These are phyloP conservation scores for Paramecium sexaurelia DNA, from an alignment of 73 alveolate species.

Conservation along the genomic window DNA sequence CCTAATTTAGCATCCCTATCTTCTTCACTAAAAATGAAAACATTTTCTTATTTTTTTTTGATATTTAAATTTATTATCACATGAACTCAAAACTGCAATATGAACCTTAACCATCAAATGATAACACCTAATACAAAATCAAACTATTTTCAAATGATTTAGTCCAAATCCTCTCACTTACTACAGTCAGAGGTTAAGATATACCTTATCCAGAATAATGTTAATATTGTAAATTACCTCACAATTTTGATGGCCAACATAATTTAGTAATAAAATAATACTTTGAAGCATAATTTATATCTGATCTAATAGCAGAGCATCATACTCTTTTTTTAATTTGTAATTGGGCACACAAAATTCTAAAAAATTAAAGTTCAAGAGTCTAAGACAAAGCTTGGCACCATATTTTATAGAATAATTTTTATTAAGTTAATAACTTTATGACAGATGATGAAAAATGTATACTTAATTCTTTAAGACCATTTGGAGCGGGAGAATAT, in stretches of 20 bases:
- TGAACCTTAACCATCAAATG: not conserved
- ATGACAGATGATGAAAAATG: not conserved
- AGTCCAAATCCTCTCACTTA: not conserved
- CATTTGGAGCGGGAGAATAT: not conserved
- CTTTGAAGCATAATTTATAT: not conserved
- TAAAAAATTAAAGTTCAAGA: not conserved
- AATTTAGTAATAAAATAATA: not conserved
- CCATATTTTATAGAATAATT: not conserved
- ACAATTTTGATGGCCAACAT: not conserved
- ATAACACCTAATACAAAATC: not conserved
- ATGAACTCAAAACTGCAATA: not conserved
- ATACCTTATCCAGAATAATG: not conserved
- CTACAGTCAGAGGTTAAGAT: not conserved
- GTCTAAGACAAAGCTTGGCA: not conserved
- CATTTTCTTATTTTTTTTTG: not conserved
- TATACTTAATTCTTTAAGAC: not conserved
- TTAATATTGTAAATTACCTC: not conserved
- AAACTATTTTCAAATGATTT: not conserved
- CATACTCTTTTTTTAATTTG: not conserved
- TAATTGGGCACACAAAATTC: not conserved
- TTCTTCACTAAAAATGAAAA: slow-evolving; percentile 65
- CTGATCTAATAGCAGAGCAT: slow-evolving; percentile 8
- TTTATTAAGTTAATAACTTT: not conserved
- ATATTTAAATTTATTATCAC: not conserved
- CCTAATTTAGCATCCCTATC: slow-evolving; percentile 81